phyloP scores from a whole-genome alignment of 1,284 basidiomycete genomes.

The Abortiporus biennis region DNA sequence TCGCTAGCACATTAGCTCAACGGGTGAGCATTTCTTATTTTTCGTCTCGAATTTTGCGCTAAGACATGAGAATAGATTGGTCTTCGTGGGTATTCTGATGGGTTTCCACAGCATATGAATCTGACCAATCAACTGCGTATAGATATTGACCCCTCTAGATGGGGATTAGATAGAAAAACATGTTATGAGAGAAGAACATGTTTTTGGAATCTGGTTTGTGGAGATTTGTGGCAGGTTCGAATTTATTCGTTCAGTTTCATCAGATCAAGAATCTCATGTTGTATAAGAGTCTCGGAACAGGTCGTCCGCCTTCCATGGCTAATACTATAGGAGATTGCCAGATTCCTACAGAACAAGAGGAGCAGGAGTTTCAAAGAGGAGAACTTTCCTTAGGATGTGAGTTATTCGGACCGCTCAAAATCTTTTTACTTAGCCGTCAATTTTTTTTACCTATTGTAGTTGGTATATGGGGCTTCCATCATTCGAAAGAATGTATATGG shows the following conservation, averaged over 20 bases:
- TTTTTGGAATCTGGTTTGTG: conserved; percentile 47
- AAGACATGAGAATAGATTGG: conserved; percentile 41
- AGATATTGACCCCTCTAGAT: conserved; percentile 51
- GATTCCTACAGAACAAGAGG: conserved; percentile 39
- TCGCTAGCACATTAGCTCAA: conserved; percentile 40
- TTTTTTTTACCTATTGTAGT: conserved; percentile 27
- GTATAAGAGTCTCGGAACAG: conserved; percentile 38
- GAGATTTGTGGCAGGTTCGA: conserved; percentile 40
- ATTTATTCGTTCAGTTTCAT: too few species aligned
- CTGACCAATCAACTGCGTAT: neutral
- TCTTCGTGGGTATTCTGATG: conserved; percentile 31
- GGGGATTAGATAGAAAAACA: conserved; percentile 42
- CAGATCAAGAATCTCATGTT: too few species aligned
- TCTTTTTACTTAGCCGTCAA: too few species aligned
- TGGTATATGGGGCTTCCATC: conserved; percentile 40
- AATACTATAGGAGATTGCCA: conserved; percentile 35
- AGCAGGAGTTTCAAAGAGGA: conserved; percentile 32
- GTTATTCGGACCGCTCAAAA: too few species aligned
- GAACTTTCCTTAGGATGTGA: conserved; percentile 40
- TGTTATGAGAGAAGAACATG: conserved; percentile 47
- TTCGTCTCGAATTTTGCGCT: neutral
- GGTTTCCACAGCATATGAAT: conserved; percentile 4
- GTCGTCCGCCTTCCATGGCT: conserved; percentile 39
- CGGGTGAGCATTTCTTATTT: conserved; percentile 28
- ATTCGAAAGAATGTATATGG: conserved; percentile 33